Conservation (phyloP, 139 green algal genomes). For the Chlamydomonas sp. region DNA sequence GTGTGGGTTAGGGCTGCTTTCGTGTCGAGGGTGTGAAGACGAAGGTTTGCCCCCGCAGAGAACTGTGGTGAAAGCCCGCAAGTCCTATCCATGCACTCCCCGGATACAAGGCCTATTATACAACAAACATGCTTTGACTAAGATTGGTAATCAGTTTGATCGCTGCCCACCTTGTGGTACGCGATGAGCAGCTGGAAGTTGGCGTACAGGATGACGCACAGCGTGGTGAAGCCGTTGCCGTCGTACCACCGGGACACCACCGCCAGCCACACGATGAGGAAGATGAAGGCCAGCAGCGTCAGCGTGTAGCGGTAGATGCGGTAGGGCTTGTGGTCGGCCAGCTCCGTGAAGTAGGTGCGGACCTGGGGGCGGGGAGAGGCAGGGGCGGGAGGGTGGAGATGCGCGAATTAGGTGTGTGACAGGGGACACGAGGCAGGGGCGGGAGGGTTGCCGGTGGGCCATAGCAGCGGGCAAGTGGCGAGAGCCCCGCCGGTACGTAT, state of each 20-base stretch:
- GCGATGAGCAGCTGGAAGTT: constrained; percentile 56
- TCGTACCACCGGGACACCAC: constrained; percentile 28
- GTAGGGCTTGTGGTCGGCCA: constrained; percentile 56
- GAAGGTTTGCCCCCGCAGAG: too few relatives aligned
- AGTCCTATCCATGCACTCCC: too few relatives aligned
- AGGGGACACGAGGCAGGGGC: not conserved
- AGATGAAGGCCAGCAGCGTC: constrained; percentile 6
- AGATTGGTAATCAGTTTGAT: not conserved
- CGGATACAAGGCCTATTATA: too few relatives aligned
- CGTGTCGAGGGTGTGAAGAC: not conserved
- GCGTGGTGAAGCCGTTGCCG: constrained; percentile 40
- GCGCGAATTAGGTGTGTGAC: not conserved
- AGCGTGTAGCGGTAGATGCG: constrained; percentile 53
- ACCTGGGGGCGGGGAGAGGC: not conserved
- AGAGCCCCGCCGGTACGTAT: too few relatives aligned
- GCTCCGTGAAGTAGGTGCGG: constrained; percentile 40
- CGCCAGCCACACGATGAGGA: constrained; percentile 43
- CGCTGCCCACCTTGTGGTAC: constrained; percentile 40
- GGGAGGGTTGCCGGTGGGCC: not conserved
- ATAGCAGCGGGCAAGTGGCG: too few relatives aligned
- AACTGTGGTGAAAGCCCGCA: too few relatives aligned
- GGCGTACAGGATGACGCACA: constrained; percentile 53
- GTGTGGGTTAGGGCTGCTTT: not conserved
- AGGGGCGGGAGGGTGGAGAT: not conserved
- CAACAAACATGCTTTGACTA: not conserved